Percentiles rank a stretch among this genome's conserved stretches.
phyloP scores from a whole-genome alignment of 2,329 filamentous ascomycete genomes.

The Cladosporium colombiae region DNA sequence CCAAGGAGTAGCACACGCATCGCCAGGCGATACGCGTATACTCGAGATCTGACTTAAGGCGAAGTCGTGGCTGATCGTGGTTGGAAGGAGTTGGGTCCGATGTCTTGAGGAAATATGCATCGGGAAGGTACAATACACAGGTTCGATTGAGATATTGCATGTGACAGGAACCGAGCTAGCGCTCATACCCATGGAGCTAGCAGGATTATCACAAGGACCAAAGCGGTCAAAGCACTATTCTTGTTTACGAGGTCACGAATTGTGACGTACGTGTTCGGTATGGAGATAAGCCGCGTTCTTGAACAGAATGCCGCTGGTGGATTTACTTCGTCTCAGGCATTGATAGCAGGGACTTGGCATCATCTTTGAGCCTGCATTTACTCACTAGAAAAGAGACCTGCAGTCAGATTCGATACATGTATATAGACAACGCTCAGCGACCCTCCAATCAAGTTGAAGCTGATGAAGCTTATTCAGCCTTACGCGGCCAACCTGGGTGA shows the following conservation, averaged over 20 bases:
- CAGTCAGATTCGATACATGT: not conserved
- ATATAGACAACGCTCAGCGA: not conserved
- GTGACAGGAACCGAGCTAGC: not conserved
- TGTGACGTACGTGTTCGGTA: not conserved
- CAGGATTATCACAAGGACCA: constrained; percentile 27
- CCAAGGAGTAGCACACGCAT: constrained; percentile 26
- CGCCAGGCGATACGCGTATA: constrained; percentile 40
- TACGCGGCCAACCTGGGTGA: not conserved
- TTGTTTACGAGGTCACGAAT: not conserved
- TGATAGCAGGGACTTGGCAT: not conserved
- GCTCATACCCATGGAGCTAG: not conserved
- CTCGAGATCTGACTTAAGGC: not conserved
- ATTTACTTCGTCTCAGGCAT: not conserved
- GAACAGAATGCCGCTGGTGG: not conserved
- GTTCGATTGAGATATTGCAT: not conserved
- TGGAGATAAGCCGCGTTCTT: not conserved
- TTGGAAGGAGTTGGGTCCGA: not conserved
- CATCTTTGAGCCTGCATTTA: not conserved
- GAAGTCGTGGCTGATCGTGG: not conserved
- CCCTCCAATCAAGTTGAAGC: not conserved
- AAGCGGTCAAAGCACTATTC: constrained; percentile 29
- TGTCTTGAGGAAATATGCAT: not conserved
- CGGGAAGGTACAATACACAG: not conserved
- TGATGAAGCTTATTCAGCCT: not conserved
- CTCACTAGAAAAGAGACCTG: not conserved